These are phyloP conservation scores for Cutaneotrichosporon dermatis DNA, from an alignment of 1,284 basidiomycete species.

Conservation along the genomic window DNA sequence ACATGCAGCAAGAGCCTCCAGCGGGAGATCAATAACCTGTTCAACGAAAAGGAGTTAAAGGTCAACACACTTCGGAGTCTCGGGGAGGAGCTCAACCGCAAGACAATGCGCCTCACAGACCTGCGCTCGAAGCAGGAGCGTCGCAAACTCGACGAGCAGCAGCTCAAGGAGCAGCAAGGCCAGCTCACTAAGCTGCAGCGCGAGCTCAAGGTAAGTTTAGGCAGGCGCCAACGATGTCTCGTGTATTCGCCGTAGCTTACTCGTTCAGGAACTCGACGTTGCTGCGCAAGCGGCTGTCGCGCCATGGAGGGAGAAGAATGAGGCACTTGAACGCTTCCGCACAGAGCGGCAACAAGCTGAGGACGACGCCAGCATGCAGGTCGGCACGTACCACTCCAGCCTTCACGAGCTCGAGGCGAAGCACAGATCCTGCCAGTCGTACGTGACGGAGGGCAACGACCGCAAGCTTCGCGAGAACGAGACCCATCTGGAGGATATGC, in stretches of 20 bases:
- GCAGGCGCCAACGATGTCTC: too few relatives aligned
- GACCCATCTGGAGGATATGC: slow-evolving; percentile 54
- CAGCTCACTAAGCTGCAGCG: slow-evolving; percentile 52
- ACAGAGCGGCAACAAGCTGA: slow-evolving; percentile 33
- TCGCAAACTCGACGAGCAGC: slow-evolving; percentile 59
- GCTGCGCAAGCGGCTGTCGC: slow-evolving; percentile 35
- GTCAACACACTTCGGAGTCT: slow-evolving; percentile 55
- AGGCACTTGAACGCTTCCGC: slow-evolving; percentile 31
- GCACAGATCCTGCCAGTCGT: slow-evolving; percentile 48
- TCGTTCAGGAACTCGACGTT: slow-evolving; percentile 35
- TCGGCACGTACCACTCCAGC: slow-evolving; percentile 34
- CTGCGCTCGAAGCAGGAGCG: slow-evolving; percentile 62
- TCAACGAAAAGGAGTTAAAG: slow-evolving; percentile 65
- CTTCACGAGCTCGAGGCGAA: slow-evolving; percentile 37
- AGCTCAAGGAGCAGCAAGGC: slow-evolving; percentile 60
- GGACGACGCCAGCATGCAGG: slow-evolving; percentile 32
- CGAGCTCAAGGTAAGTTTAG: slow-evolving; percentile 45
- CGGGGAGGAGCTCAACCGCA: slow-evolving; percentile 53
- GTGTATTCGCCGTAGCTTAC: too few relatives aligned
- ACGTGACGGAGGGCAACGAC: slow-evolving; percentile 65
- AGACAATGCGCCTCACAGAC: slow-evolving; percentile 62
- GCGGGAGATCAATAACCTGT: slow-evolving; percentile 60
- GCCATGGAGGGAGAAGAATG: slow-evolving; percentile 45
- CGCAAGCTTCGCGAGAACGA: slow-evolving; percentile 62
- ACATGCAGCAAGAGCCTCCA: slow-evolving; percentile 64